Evolutionary conservation across 2,329 filamentous ascomycete genomes (phyloP).

Genomic region (Pseudovirgaria hyperparasitica): DNA sequence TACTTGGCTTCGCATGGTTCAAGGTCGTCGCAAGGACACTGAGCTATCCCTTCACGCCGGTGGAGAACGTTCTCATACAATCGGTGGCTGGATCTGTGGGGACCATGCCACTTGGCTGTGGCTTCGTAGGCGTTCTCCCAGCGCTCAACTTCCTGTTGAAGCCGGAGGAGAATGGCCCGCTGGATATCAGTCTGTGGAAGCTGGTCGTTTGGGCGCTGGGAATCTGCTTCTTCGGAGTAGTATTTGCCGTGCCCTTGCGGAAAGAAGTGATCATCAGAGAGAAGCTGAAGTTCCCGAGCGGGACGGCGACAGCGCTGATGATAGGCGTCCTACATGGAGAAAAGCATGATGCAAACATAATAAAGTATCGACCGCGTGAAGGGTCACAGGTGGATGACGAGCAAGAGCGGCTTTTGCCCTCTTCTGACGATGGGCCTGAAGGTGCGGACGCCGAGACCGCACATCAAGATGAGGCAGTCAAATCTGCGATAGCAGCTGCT

Average conservation of each 20-base stretch:
- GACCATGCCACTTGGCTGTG: constrained; percentile 91
- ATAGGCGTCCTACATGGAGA: constrained; percentile 77
- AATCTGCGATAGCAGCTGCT: constrained; percentile 17
- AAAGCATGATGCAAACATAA: constrained; percentile 9
- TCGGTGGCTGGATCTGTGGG: constrained; percentile 91
- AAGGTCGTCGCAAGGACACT: constrained; percentile 62
- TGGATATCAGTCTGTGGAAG: constrained; percentile 60
- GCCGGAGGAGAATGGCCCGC: constrained; percentile 63
- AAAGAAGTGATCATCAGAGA: constrained; percentile 88
- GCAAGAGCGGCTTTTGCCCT: constrained; percentile 21
- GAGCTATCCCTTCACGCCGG: constrained; percentile 72
- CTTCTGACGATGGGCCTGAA: no score
- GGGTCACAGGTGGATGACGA: constrained; percentile 16
- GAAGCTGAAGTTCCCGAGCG: constrained; percentile 85
- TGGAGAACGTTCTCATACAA: constrained; percentile 94
- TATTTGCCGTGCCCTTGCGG: constrained; percentile 85
- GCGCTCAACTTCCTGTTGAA: constrained; percentile 78
- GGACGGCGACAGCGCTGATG: constrained; percentile 87
- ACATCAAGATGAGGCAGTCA: constrained; percentile 10
- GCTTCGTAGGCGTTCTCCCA: constrained; percentile 89
- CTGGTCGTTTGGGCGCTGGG: constrained; percentile 84
- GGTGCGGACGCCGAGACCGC: constrained; percentile 11
- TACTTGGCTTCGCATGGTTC: constrained; percentile 93
- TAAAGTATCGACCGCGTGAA: background rate
- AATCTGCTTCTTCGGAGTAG: constrained; percentile 89